Evolutionary conservation across 768 basidiomycete genomes (phyloP), one percentile per base, ranked within the genome.

Genomic region (Imleria badia): DNA sequence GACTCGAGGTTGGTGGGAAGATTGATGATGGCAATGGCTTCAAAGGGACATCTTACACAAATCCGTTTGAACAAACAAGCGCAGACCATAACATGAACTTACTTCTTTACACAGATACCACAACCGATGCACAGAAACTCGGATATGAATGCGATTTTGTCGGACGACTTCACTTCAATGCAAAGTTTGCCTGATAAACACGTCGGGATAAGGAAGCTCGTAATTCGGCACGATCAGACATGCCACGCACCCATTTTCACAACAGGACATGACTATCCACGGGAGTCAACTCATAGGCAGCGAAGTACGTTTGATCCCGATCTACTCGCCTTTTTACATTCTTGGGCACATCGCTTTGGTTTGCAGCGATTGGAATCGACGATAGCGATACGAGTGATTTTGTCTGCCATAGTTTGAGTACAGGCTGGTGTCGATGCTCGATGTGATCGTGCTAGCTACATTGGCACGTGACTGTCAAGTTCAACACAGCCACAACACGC

Each of bases 91-190:
- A 17, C 33, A 45, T 26, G 20, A 31, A 76, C 88, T 70, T 67
- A 97, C 96, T 98, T 99, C 77, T 98, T 98, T 33, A 98, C 95
- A 71, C 97, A 99, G 67, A 99, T 98, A 90, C 97, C 97, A 73
- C 97, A 99, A 65, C 97, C 97, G 57, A 99, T 99, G 71, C 97
- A 99, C 51, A 99, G 79, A 71, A 96, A 94, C 72, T 99, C 97
- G 26, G 97, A 98, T 75, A 99, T 91, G 81, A 95, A 98, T 2
- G 97, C 89, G 73, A 98, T 97, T 79, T 98, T 98, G 76, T 97
- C 95, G 9, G 86, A 83, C 14, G 96, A 71, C 72, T 94, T 95
- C 60, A 99, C 97, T 75, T 98, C 97, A 63, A 98, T 98, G 78
- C 97, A 99, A 22, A 99, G 80, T 75, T 97, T 98, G 17, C 97